phyloP scores from a whole-genome alignment of 176 grass and related monocot genomes.

The Musa itinerans region DNA sequence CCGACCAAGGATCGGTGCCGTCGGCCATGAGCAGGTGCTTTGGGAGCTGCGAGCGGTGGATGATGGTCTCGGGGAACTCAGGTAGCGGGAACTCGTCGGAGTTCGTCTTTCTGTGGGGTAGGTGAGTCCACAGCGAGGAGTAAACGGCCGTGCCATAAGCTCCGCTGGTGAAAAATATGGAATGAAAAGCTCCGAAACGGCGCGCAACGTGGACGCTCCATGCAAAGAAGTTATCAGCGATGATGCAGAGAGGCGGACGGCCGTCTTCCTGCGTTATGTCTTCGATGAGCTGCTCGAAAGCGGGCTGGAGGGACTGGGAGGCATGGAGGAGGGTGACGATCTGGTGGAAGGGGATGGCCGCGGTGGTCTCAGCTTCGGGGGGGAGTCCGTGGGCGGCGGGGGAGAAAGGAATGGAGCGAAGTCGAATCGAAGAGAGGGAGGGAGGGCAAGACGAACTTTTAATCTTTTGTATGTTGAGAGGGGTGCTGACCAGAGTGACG shows the following conservation, averaged over 20 bases:
- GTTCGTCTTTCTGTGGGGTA: constrained; percentile 24
- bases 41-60: constrained; percentile 48
- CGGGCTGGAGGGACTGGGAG: constrained; percentile 38
- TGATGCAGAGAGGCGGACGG: constrained; percentile 27
- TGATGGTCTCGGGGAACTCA: constrained; percentile 31
- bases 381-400: constrained; percentile 46
- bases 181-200: constrained; percentile 28
- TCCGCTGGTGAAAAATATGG: constrained; percentile 36
- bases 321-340: constrained; percentile 43
- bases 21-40: constrained; percentile 22
- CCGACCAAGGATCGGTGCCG: constrained; percentile 27
- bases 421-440: constrained; percentile 21
- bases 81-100: constrained; percentile 31
- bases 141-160: constrained; percentile 39
- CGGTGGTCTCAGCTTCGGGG: constrained; percentile 23
- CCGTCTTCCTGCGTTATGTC: constrained; percentile 4
- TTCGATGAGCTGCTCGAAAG: constrained; percentile 41
- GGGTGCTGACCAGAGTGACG: constrained; percentile 31
- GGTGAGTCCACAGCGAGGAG: constrained; percentile 44
- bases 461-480: constrained; percentile 10
- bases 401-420: constrained; percentile 38
- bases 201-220: constrained; percentile 41
- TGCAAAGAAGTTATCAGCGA: constrained; percentile 44
- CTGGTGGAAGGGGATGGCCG: constrained; percentile 38
- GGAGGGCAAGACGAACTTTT: background rate